phyloP scores from a whole-genome alignment of 2,329 filamentous ascomycete species.

The Phaeomoniella chlamydospora region DNA sequence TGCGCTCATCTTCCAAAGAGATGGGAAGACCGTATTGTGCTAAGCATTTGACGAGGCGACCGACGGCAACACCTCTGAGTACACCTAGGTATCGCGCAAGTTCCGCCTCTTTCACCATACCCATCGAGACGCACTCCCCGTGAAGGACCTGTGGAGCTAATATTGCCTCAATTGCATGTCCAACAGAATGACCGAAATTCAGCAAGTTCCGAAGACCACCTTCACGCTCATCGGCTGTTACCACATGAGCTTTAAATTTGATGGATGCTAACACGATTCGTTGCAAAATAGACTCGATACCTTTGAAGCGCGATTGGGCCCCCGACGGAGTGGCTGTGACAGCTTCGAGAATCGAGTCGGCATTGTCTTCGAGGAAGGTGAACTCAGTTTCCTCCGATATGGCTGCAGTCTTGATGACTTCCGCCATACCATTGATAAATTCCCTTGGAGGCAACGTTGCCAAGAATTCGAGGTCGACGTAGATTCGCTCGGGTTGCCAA shows the following conservation, averaged over 20 bases:
- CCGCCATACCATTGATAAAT: constrained; percentile 97
- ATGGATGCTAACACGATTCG: constrained; percentile 78
- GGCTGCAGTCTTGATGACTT: constrained; percentile 93
- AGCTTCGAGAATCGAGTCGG: constrained; percentile 58
- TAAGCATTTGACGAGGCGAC: constrained; percentile 82
- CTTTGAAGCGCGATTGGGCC: constrained; percentile 46
- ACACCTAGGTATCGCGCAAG: constrained; percentile 79
- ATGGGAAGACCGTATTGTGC: constrained; percentile 85
- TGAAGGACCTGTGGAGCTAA: constrained; percentile 90
- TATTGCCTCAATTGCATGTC: constrained; percentile 91
- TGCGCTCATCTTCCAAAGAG: constrained; percentile 67
- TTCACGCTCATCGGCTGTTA: constrained; percentile 87
- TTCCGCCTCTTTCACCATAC: constrained; percentile 97
- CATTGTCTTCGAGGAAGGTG: constrained; percentile 66
- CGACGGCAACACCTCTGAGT: constrained; percentile 72
- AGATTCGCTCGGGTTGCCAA: constrained; percentile 89
- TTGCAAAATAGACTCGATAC: constrained; percentile 58
- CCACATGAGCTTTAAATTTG: constrained; percentile 85
- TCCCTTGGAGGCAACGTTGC: constrained; percentile 81
- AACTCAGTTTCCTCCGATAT: constrained; percentile 92
- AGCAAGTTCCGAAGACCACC: constrained; percentile 85
- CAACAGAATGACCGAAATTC: constrained; percentile 97
- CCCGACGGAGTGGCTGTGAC: constrained; percentile 47
- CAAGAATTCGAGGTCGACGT: constrained; percentile 84
- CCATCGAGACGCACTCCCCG: constrained; percentile 89